Conservation (phyloP, 495 filamentous ascomycete species). For the Trichoderma erinaceum region DNA sequence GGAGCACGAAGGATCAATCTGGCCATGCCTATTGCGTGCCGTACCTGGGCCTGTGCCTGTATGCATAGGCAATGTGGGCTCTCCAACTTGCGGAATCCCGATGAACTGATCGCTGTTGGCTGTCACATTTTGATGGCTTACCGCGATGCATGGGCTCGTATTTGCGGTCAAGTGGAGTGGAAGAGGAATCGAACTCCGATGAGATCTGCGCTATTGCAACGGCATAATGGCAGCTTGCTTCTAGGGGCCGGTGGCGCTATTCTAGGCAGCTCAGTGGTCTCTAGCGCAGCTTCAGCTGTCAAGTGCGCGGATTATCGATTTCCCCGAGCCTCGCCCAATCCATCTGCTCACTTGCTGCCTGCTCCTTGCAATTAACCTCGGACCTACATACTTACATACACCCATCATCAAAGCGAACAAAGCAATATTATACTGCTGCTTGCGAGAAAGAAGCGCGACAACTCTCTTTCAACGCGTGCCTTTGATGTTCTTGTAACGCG, state of each 20-base stretch:
- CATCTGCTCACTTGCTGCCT: background rate
- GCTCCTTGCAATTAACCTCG: conserved; percentile 4
- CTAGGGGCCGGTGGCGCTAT: no score
- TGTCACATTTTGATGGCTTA: background rate
- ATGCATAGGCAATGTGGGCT: background rate
- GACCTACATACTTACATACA: background rate
- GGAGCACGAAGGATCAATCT: background rate
- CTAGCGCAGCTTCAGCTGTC: background rate
- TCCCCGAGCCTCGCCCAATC: background rate
- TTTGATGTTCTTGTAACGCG: conserved; percentile 2
- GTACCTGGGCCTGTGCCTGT: background rate
- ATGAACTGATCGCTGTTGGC: conserved; percentile 4
- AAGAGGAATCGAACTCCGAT: no score
- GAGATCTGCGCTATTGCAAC: no score
- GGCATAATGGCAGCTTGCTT: no score
- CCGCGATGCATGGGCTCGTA: conserved; percentile 7
- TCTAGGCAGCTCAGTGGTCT: no score
- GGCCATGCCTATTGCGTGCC: background rate
- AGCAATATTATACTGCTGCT: background rate
- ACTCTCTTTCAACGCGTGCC: background rate
- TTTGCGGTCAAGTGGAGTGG: background rate
- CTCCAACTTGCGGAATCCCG: background rate
- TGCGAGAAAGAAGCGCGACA: background rate
- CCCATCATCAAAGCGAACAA: background rate
- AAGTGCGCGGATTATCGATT: background rate